Conservation (phyloP, 257 asterid species). For the Capsicum baccatum region DNA sequence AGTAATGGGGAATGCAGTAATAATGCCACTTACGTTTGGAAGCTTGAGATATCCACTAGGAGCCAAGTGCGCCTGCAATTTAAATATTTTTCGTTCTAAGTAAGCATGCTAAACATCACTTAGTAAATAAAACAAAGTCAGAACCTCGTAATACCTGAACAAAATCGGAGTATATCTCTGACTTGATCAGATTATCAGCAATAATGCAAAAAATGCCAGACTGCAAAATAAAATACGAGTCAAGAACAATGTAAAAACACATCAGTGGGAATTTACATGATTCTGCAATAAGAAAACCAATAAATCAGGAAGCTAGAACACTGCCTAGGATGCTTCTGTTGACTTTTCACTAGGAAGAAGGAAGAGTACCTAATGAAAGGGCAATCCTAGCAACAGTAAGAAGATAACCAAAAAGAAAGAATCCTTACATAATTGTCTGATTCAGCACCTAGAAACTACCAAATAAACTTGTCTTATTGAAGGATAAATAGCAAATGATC, state of each 20-base stretch:
- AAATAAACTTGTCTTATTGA: conserved; percentile 5
- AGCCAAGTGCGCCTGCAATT: conserved; percentile 89
- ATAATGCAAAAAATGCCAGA: conserved; percentile 78
- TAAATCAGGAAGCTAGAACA: background rate
- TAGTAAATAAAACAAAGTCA: conserved; percentile 18
- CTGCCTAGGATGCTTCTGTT: background rate
- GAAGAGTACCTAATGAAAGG: background rate
- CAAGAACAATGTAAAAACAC: background rate
- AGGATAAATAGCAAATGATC: background rate
- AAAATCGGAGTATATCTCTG: conserved; percentile 80
- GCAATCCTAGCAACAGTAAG: background rate
- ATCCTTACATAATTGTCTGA: background rate
- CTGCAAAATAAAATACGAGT: conserved; percentile 48
- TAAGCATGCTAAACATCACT: conserved; percentile 14
- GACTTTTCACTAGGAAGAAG: background rate
- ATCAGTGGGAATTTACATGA: conserved; percentile 11
- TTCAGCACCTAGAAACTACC: background rate
- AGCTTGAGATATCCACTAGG: conserved; percentile 96
- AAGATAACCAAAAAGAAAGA: background rate
- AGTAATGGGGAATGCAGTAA: background rate
- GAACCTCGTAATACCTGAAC: conserved; percentile 60
- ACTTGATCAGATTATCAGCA: conserved; percentile 69
- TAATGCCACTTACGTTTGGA: conserved; percentile 73
- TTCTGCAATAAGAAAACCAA: too few species aligned
- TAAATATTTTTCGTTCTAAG: conserved; percentile 30